Evolutionary conservation across 768 basidiomycete species (phyloP), one percentile per base, ranked within the genome.

Genomic region (Termitomyces sp.): DNA sequence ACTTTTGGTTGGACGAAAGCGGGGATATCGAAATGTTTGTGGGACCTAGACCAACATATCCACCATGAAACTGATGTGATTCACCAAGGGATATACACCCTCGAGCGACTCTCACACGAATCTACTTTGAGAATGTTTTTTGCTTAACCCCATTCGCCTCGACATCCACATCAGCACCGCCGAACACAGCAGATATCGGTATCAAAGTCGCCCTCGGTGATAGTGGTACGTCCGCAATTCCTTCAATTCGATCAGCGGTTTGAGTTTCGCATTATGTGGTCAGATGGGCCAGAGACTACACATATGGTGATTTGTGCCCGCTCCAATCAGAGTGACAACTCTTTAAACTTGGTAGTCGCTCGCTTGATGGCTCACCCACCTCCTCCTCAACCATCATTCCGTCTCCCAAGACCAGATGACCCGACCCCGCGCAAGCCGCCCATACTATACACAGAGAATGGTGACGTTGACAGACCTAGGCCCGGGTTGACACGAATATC

Each of bases 391-490:
- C 68, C 77, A 10, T 65, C 63, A 2, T 59, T 65, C 6, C 74
- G 81, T 6, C 66, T 74, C 0, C 86, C 86, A 4, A 77, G 90
- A 36, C 90, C 90, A 0, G 90, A 92, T 60, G 90, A 92, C 59
- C 90, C 88, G 0, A 89, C 85, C 5, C 90, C 90, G 8, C 86
- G 90, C 18, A 75, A 78, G 29, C 88, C 88, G 0, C 86, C 88
- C 7, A 55, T 75, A 46, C 60, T 73, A 47, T 74, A 78, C 3
- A 60, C 64, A 26, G 55, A 36, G 22, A 60, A 57, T 24, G 37
- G 55, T 31, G 28, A 16, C 9, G 33, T 24, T 8, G 60, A 63
- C 46, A 49, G 34, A 48, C 62, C 49, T 5, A 63, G 57, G 55
- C 55, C 62, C 16, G 67, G 65, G 41, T 62, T 76, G 28, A 75